Percentiles rank a stretch among this genome's conserved stretches.
These are phyloP conservation scores for Mycena latifolia DNA, from an alignment of 768 basidiomycete species.

Conservation along the genomic window DNA sequence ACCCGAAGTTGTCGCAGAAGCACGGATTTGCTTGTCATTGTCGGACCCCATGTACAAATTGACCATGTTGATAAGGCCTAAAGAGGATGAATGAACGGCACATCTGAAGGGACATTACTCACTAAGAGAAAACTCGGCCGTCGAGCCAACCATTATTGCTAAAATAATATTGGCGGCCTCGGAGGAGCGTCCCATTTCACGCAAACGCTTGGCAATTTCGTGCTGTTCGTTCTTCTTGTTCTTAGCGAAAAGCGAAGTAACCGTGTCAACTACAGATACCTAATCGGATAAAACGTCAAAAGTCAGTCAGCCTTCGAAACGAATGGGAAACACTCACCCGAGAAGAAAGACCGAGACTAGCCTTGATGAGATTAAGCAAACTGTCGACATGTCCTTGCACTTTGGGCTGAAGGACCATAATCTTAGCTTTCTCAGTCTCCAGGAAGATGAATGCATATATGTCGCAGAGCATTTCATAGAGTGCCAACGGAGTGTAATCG, in stretches of 20 bases:
- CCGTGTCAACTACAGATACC: slow-evolving; percentile 57
- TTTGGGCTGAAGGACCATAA: slow-evolving; percentile 66
- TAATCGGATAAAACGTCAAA: slow-evolving; percentile 6
- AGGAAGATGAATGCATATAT: slow-evolving; percentile 88
- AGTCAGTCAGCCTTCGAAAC: not conserved
- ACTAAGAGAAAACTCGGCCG: slow-evolving; percentile 81
- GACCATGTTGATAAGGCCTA: slow-evolving; percentile 75
- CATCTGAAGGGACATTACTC: slow-evolving; percentile 33
- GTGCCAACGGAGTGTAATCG: slow-evolving; percentile 69
- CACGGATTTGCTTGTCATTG: slow-evolving; percentile 52
- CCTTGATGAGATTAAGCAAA: slow-evolving; percentile 69
- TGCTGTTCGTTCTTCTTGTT: slow-evolving; percentile 60
- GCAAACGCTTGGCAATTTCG: slow-evolving; percentile 68
- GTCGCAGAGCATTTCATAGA: slow-evolving; percentile 74
- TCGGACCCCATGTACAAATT: slow-evolving; percentile 73
- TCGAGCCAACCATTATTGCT: slow-evolving; percentile 75
- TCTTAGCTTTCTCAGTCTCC: slow-evolving; percentile 69
- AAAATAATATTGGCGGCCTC: slow-evolving; percentile 79
- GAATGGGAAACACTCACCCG: slow-evolving; percentile 53
- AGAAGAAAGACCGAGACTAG: slow-evolving; percentile 55
- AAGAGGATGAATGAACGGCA: slow-evolving; percentile 4
- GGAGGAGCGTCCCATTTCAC: slow-evolving; percentile 64
- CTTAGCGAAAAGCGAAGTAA: slow-evolving; percentile 61
- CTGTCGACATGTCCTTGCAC: slow-evolving; percentile 65
- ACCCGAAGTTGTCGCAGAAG: slow-evolving; percentile 49